Evolutionary conservation across 2,329 filamentous ascomycete species (phyloP), one percentile per base, ranked within the genome.

Genomic region (Aspergillus hortae): DNA sequence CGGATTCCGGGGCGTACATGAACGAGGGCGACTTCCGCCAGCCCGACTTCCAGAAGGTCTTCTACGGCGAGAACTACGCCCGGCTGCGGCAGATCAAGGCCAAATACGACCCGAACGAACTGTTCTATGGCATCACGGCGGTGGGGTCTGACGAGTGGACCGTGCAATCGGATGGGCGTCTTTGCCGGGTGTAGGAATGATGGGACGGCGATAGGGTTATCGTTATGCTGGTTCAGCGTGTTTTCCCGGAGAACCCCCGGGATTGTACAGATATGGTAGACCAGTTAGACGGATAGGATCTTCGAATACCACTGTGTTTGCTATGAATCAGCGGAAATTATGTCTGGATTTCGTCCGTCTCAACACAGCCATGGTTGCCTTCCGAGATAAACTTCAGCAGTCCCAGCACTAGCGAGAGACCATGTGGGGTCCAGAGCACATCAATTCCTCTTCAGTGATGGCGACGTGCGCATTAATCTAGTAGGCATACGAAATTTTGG

Each of bases 121-220:
- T 75, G 30, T 75, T 77, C 56, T 76, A 74, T 67, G 67, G 2
- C 65, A 32, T 17, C 5, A 75, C 71, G n/a, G 75, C 70, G 4
- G 80, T 83, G 5, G 80, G 79, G 0, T 80, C 77, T 51, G 80
- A 83, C 46, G 60, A 56, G 15, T 82, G 78, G 77, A 61, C 56
- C 10, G 64, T 71, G 9, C 61, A 54, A 1, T 57, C 57, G 3
- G 62, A 71, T 54, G 75, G 74, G 5, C 64, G 72, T 11, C 65
- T 77, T 62, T 77, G 75, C 53, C 61, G 64, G 49, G 52, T 60
- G 30, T 54, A 45, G 19, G 1, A 23, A 23, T 23, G 15, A 40
- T 7, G 6, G 19, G 14, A n/a, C 3, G n/a, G 6, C 43, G 2
- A 12, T 12, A 15, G 42, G 2, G 15, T 2, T 2, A 17, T n/a